These are phyloP conservation scores for Pythium graminicola DNA, from an alignment of 352 stramenopile genomes.

Conservation along the genomic window DNA sequence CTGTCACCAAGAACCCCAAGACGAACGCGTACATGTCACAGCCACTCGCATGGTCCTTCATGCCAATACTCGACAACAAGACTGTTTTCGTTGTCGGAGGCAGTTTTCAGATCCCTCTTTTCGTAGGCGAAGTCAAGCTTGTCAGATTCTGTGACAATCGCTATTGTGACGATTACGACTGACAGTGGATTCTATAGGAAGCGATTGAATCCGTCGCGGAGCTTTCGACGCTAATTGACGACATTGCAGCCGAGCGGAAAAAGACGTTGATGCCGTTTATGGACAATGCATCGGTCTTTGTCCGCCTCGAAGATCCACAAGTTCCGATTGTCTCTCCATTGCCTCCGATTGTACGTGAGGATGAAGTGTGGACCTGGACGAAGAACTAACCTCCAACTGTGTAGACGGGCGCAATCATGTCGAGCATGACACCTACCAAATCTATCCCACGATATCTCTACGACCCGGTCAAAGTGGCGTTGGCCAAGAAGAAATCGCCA, in stretches of 20 bases:
- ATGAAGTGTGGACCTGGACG: too few species aligned
- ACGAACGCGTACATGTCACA: constrained; percentile 36
- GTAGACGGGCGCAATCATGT: constrained; percentile 28
- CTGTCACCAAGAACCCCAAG: constrained; percentile 37
- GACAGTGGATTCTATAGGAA: constrained; percentile 21
- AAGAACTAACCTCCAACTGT: too few species aligned
- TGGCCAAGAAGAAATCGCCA: constrained; percentile 56
- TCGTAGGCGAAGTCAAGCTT: constrained; percentile 52
- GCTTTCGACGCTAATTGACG: constrained; percentile 30
- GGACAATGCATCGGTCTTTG: constrained; percentile 45
- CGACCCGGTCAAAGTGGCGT: constrained; percentile 35
- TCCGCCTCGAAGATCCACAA: constrained; percentile 61
- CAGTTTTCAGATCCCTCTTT: constrained; percentile 53
- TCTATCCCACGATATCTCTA: constrained; percentile 38
- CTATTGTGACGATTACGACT: background rate
- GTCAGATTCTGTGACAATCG: constrained; percentile 22
- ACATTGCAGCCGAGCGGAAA: constrained; percentile 39
- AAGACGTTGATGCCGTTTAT: constrained; percentile 33
- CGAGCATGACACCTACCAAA: constrained; percentile 42
- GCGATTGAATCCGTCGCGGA: constrained; percentile 25
- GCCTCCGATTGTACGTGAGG: constrained; percentile 43
- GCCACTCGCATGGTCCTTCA: constrained; percentile 57
- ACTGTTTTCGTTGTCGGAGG: constrained; percentile 30
- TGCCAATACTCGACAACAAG: constrained; percentile 37
- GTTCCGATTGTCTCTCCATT: constrained; percentile 25